Evolutionary conservation across 2,329 filamentous ascomycete genomes (phyloP).

Genomic region (Fusarium acutatum): DNA sequence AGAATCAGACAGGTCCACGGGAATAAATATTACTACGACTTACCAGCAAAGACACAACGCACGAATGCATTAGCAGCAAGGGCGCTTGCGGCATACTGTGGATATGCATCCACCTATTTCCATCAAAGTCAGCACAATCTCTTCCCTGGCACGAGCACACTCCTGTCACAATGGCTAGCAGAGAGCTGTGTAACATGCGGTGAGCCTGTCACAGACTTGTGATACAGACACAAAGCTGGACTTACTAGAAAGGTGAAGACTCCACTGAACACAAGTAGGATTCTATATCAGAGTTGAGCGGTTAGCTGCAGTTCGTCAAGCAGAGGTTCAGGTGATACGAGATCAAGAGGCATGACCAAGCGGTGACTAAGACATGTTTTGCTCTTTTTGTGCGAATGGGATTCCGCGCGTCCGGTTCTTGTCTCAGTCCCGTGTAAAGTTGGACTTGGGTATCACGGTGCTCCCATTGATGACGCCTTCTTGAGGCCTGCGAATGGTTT

Average conservation of each 20-base stretch:
- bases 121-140: slow-evolving; percentile 30
- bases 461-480: neutral
- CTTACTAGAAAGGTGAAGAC: slow-evolving; percentile 88
- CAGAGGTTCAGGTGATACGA: slow-evolving; percentile 34
- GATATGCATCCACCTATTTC: slow-evolving; percentile 75
- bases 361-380: slow-evolving; percentile 39
- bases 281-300: slow-evolving; percentile 56
- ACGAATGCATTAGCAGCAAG: slow-evolving; percentile 86
- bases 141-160: slow-evolving; percentile 25
- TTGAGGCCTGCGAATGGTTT: slow-evolving; percentile 11
- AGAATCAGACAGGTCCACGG: neutral
- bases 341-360: slow-evolving; percentile 45
- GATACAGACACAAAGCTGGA: slow-evolving; percentile 27
- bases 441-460: neutral
- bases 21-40: slow-evolving; percentile 39
- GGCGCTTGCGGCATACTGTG: slow-evolving; percentile 77
- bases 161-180: slow-evolving; percentile 15
- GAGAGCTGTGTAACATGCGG: slow-evolving; percentile 13
- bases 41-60: slow-evolving; percentile 77
- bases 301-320: slow-evolving; percentile 40
- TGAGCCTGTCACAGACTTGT: slow-evolving; percentile 19
- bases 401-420: slow-evolving; percentile 18
- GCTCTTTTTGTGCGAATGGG: neutral
- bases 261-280: slow-evolving; percentile 80
- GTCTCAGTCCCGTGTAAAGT: slow-evolving; percentile 17